Evolutionary conservation across 176 grass and related monocot species (phyloP), one percentile per base, ranked within the genome.

Genomic region (Elymus sibiricus): DNA sequence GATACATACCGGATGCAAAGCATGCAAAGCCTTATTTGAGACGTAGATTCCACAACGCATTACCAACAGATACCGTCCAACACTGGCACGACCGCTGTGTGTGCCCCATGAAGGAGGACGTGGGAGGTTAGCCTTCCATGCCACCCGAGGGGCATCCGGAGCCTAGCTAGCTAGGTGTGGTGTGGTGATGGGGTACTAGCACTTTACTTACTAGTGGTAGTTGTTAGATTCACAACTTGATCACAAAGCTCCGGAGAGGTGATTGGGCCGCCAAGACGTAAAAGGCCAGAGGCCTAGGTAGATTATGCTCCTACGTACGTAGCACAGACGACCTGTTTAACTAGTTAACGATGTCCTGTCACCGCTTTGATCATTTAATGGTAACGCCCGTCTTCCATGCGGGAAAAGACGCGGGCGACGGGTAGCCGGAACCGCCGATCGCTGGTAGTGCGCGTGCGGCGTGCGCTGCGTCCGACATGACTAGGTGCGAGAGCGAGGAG

Each of bases 11-110:
- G 84, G 84, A 83, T 80, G 85, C 84, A 72, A 72, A 79, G 71
- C 51, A 65, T 83, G 43, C 44, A 60, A 53, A 61, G 27, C 29
- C 81, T 31, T 62, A 5, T 73, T 83, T 35, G n/a, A 27, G 79
- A 79, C 79, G 56, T 49, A 83, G 84, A 86, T 86, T 79, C 65
- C 78, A 29, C 74, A 37, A 22, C 58, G 79, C 84, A 87, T 87
- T 87, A 79, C 8, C 49, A 79, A 78, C 67, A 73, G 79, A 86
- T 87, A 79, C 89, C 37, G 51, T 56, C 51, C 58, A 61, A 17
- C 77, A 68, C 46, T 32, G 7, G 42, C 44, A 35, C 76, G 44
- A 60, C 61, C 44, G n/a, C 28, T 47, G 11, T 9, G 7, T 10
- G 80, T 83, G 73, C 24, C 74, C 44, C 65, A 59, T 58, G 26